Evolutionary conservation across 768 basidiomycete genomes (phyloP).

Genomic region (Mrakia hoshinonis): DNA sequence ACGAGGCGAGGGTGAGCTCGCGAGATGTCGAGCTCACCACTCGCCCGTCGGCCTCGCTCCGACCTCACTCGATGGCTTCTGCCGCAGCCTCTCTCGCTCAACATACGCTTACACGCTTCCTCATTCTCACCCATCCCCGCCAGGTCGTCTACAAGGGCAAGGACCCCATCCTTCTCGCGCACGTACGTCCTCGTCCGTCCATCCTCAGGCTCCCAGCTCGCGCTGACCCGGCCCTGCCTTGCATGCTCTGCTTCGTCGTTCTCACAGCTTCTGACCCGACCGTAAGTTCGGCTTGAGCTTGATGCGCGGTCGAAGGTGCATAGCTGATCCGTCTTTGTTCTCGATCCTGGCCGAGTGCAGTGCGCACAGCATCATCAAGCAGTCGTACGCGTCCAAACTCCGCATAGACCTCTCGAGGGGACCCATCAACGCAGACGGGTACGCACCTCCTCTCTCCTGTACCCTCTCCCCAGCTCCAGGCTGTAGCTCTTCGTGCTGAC

Average conservation of each 20-base stretch:
- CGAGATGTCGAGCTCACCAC: background rate
- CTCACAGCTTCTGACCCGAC: slow-evolving; percentile 22
- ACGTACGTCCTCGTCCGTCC: background rate
- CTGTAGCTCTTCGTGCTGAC: background rate
- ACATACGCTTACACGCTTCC: no score
- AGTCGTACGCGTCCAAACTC: slow-evolving; percentile 21
- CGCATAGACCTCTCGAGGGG: slow-evolving; percentile 24
- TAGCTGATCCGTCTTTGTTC: background rate
- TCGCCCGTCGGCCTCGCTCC: background rate
- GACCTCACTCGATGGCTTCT: background rate
- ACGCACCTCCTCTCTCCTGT: background rate
- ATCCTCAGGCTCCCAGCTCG: background rate
- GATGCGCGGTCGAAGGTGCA: background rate
- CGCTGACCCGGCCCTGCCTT: background rate
- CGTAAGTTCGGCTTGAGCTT: background rate
- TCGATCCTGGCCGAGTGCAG: background rate
- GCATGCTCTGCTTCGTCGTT: background rate
- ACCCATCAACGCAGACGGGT: slow-evolving; percentile 23
- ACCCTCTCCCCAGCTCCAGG: background rate
- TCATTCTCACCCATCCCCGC: background rate
- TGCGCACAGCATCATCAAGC: slow-evolving; percentile 29
- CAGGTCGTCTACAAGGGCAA: slow-evolving; percentile 28
- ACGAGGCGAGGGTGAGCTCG: background rate
- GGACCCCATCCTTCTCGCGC: slow-evolving; percentile 20
- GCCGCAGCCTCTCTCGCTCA: no score